Evolutionary conservation across 1,139 yeast species (phyloP), one percentile per base, ranked within the genome.

Genomic region (Saccharomyces hybrid): DNA sequence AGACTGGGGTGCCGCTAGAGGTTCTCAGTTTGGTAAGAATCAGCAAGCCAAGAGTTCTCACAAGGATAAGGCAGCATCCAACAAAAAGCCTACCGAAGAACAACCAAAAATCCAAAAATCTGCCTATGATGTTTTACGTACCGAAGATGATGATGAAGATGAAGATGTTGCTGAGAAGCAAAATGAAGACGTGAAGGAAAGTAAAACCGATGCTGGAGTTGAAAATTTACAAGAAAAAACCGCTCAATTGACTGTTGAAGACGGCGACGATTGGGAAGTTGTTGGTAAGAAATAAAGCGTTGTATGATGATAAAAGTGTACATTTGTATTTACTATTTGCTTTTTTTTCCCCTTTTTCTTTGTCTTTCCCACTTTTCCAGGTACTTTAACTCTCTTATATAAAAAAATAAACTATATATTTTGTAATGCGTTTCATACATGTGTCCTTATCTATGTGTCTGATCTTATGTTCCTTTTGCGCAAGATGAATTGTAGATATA

Each of bases 71-170:
- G 53, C 51, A 54, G 60, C 58, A 61, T 56, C 58, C 55, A 55
- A 52, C 55, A 60, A 57, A 60, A 57, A 52, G 51, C 53, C 48
- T 49, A 46, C 63, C 26, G 73, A 71, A 52, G 76, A 73, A 50
- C 69, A 70, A 57, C 73, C 74, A 57, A 74, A 72, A 58, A 78
- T 79, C 51, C 79, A 79, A 66, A 79, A 80, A 68, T 82, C 89
- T 16, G 71, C 79, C 28, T 89, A 78, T 68, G 80, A 83, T 58
- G 88, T 88, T 46, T 78, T 89, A 70, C 77, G 81, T 53, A 74
- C 76, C 55, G 91, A 85, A 52, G 87, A 80, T 38, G 89, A 83
- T 23, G 87, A 81, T 5, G 86, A 81, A 52, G 78, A 72, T 51
- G 74, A 71, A 49, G 44, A 14, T 8, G 44, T 20, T 20, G 23